Base-by-base conservation (phyloP, 352 stramenopile genomes). In the Pythium guiyangense region DNA sequence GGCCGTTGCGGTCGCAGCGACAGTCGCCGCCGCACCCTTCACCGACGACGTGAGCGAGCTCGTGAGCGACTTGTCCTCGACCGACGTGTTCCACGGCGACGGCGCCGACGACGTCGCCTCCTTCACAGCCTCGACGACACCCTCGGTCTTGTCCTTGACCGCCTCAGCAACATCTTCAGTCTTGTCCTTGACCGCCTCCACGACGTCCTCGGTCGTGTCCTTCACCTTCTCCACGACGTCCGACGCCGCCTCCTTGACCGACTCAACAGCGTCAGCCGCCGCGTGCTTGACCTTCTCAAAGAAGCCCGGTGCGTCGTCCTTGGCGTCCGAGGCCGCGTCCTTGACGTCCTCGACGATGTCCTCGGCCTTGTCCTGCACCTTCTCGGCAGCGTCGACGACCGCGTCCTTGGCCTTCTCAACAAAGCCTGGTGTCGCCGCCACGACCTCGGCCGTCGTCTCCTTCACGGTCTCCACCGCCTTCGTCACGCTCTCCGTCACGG, bases 331-430 rank as follows among this genome's bases (percentile, higher is more conserved):
- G 50, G 22, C 57, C 15, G 35, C 15, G 42, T 55, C 48, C 49
- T 67, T 69, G 53, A 66, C 49, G 57, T 61, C 50, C 22, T 57
- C 49, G n/a, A 63, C 57, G 14, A 63, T 29, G 35, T 57, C 50
- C n/a, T 50, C 44, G 18, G 50, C 49, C 66, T 71, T 66, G 35
- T 63, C 37, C 45, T 69, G 43, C 18, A 56, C 44, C 12, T 55
- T 48, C 10, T 54, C 20, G 44, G 35, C 58, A 10, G 48, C 18
- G 26, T 52, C 45, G 22, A 63, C 67, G 31, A 64, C 53, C 20
- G 61, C 58, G 20, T 50, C 27, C 11, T 65, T 66, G 20, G 58
- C 34, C 49, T 68, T 52, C 44, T 67, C 54, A 6, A 59, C 58
- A 9, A 55, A 60, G 39, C 54, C 54, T 17, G 62, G 56, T 43